Percentiles rank a stretch among this genome's conserved stretches.
Conservation (phyloP, 805 yeast species). For the Candida morakotiae region DNA sequence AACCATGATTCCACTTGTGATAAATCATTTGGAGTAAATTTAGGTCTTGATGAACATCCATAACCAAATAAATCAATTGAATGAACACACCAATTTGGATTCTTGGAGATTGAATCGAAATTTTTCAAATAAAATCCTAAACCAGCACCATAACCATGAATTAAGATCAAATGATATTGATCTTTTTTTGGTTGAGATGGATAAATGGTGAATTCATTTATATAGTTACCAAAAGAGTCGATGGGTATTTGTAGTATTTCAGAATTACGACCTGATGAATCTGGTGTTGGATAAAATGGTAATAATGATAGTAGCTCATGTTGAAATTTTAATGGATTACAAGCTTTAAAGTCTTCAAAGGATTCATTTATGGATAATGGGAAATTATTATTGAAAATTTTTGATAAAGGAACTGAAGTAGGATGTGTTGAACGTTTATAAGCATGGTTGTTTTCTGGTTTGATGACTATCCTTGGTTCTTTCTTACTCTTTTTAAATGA, state of each 20-base stretch:
- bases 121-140: conserved; percentile 41
- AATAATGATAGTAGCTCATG: conserved; percentile 40
- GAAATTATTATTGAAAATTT: conserved; percentile 51
- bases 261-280: conserved; percentile 23
- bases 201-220: conserved; percentile 40
- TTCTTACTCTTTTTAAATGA: not conserved
- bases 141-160: conserved; percentile 45
- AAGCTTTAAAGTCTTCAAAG: conserved; percentile 43
- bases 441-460: not conserved
- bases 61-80: conserved; percentile 87
- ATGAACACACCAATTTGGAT: conserved; percentile 67
- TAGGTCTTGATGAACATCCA: conserved; percentile 83
- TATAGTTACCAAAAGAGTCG: conserved; percentile 20
- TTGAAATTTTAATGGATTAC: conserved; percentile 42
- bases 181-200: conserved; percentile 20
- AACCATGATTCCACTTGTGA: conserved; percentile 58
- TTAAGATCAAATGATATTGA: conserved; percentile 38
- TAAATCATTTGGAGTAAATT: conserved; percentile 46
- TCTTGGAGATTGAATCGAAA: conserved; percentile 21
- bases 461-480: not conserved
- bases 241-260: conserved; percentile 29
- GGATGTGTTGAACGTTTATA: conserved; percentile 62
- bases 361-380: conserved; percentile 56
- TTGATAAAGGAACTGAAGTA: conserved; percentile 57
- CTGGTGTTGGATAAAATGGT: conserved; percentile 42